phyloP scores from a whole-genome alignment of 2,329 filamentous ascomycete genomes.

The Sporothrix humicola region DNA sequence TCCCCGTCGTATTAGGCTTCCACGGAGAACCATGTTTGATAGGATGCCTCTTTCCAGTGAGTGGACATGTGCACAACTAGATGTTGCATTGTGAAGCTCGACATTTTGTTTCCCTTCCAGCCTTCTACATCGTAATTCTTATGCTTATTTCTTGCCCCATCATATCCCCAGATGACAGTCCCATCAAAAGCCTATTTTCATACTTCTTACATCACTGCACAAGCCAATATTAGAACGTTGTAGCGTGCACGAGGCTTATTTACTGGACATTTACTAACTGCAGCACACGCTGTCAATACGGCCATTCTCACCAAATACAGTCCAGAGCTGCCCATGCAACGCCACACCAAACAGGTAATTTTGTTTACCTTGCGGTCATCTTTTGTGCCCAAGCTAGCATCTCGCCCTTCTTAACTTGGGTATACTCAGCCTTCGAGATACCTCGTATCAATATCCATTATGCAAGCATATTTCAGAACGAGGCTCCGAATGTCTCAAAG shows the following conservation, averaged over 20 bases:
- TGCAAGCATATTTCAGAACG: background rate
- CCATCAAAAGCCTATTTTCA: background rate
- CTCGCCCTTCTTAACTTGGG: background rate
- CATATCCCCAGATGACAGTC: background rate
- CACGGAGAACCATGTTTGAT: background rate
- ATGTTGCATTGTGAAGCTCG: background rate
- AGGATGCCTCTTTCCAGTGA: conserved; percentile 4
- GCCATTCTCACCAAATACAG: background rate
- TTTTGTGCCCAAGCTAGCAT: background rate
- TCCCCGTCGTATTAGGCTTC: background rate
- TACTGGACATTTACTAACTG: background rate
- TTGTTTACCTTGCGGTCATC: background rate
- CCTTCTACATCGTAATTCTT: no score
- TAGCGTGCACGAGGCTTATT: background rate
- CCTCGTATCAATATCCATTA: background rate
- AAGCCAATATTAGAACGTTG: background rate
- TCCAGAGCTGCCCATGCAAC: background rate
- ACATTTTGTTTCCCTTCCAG: background rate
- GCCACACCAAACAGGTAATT: background rate
- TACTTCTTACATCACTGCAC: background rate
- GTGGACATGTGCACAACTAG: background rate
- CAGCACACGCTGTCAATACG: background rate
- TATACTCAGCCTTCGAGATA: background rate
- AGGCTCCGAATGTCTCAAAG: background rate
- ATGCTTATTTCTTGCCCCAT: background rate